Base-by-base conservation (phyloP, 371 early-diverging fungal species). In the Vairimorpha ceranae region DNA sequence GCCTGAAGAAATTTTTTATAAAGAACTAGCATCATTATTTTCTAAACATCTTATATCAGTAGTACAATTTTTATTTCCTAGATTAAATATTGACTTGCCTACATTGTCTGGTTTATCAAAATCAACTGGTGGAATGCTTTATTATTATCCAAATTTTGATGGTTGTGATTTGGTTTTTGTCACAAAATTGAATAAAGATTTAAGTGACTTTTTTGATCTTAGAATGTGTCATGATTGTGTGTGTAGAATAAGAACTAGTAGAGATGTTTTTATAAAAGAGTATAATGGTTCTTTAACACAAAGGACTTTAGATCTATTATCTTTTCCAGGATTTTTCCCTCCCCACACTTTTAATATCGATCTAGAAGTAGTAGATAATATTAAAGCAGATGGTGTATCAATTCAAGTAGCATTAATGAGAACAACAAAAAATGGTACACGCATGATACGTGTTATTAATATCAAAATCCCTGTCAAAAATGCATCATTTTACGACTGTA, bases 401-500 rank as follows among this genome's bases (percentile, higher is more conserved):
- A 89, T 97, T 87, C 99, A 98, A 83, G 90, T 94, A 0, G 96
- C 97, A 0, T 81, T 97, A 38, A 84, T 97, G 46, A 91, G 93
- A 75, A 95, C 93, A 3, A 76, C 36, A 19, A 82, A 84, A 54
- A 82, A 75, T 33, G 87, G 92, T 32, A 93, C 94, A 82, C 88
- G 95, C 30, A 89, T 94, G 46, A 96, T 98, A 77, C 88, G 97
- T 59, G 93, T 97, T 0, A 78, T 93, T 43, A 98, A 95, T 0
- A 82, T 92, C 74, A 89, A 90, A 14, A 81, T 95, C 19, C 94
- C 95, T 4, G 90, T 91, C 1, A 64, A 19, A 12, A 6, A 48
- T 10, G 65, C 46, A 30, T 54, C 74, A 17, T 67, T 79, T 25
- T 75, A 71, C 23, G 58, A 63, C 1, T 10, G 14, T 21, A 61